Evolutionary conservation across 306 rosid genomes (phyloP), one percentile per base, ranked within the genome.

Genomic region (Neltuma alba): DNA sequence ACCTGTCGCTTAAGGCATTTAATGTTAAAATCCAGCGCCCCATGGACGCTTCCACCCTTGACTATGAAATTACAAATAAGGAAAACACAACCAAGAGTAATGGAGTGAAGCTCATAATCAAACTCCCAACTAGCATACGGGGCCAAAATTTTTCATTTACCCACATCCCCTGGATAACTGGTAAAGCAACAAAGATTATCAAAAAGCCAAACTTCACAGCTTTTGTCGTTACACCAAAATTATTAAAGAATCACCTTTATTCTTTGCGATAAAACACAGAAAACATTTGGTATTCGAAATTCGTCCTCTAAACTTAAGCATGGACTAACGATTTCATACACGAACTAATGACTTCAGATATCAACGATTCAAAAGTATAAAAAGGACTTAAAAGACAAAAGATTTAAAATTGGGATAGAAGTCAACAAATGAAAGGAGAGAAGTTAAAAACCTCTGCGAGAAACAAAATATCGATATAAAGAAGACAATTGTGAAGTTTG

Each of bases 31-130:
- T 52, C 11, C 58, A 50, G 61, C 61, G 14, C 15, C 28, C 2
- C 0, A 57, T 23, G 16, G 16, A 25, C 15, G 1, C 33, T 9
- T 4, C 23, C 14, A 4, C 16, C 15, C 11, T 25, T 1, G 33
- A 57, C 0, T 23, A 57, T 3, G 3, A 74, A 69, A 78, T 28
- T 34, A 68, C 83, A 78, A 38, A 50, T 0, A 72, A 69, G 69
- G 25, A 36, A 70, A 66, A 47, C 33, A 36, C 33, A 16, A 36
- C 21, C 64, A 65, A 80, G 27, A 1, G 14, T 31, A 21, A 44
- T 14, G 16, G 12, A 48, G 11, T 12, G 13, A 45, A 38, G 9
- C 36, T 33, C 50, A 12, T n/a, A 48, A 66, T 65, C 48, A 58
- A 14, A 36, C 70, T 38, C 76, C 23, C 41, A 52, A 31, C 9